Evolutionary conservation across 2,329 filamentous ascomycete genomes (phyloP), one percentile per base, ranked within the genome.

Genomic region (Coniochaeta hoffmannii): DNA sequence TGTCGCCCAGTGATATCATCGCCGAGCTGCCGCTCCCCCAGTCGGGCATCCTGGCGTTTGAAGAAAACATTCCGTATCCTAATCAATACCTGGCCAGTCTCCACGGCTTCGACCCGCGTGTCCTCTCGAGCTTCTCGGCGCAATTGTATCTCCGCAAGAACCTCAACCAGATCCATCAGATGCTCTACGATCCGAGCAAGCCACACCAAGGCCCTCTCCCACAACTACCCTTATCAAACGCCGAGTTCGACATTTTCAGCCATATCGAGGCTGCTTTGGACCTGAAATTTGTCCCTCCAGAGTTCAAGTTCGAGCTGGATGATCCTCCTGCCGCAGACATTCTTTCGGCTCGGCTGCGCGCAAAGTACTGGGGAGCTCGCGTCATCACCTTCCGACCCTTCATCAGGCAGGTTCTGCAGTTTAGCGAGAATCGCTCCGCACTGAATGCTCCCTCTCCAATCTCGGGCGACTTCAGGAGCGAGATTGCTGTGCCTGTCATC

Each of bases 291-390:
- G 76, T 80, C 15, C 76, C 79, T 0, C 66, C 66, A 1, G 71
- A 71, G 54, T 83, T 80, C 63, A 67, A 66, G 65, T 93, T 80
- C 70, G 71, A 79, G 2, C 87, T 90, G 57, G 70, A 77, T 1
- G 89, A 96, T 55, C 77, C 78, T 4, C 90, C 90, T 1, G 82
- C 91, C 0, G 69, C 66, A 0, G 85, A 96, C 51, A 91, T 97
- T 57, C 83, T 97, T 15, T 78, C 83, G 12, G 93, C 93, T 31
- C 83, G 94, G 22, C 77, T 97, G 58, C 86, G 93, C 41, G 94
- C 89, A 14, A 97, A 99, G 69, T 97, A 94, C 70, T 97, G 93
- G 77, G 94, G 94, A 19, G 92, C 90, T 0, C 83, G 88, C 60
- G 91, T 95, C 59, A 92, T 97, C 66, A 92, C 93, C 26, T 88